phyloP scores from a whole-genome alignment of 768 basidiomycete species.

The Basidioascus undulatus region DNA sequence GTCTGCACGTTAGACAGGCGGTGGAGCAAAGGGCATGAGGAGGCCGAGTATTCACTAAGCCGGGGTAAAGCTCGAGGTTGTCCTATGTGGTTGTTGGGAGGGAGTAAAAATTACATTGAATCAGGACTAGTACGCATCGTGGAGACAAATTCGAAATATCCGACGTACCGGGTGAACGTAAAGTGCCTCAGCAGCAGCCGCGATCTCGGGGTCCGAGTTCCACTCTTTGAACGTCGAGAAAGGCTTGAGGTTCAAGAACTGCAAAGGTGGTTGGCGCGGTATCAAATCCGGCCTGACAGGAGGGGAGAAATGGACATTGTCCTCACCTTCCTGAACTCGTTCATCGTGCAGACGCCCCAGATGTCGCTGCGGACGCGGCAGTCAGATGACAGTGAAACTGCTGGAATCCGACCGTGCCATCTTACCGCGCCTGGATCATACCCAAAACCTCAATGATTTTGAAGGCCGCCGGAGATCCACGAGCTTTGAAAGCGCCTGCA shows the following conservation, averaged over 20 bases:
- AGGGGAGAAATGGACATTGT: not conserved
- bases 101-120: not conserved
- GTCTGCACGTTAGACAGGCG: too few relatives aligned
- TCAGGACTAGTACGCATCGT: not conserved
- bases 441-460: constrained; percentile 39
- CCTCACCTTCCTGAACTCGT: constrained; percentile 27
- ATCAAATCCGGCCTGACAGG: not conserved
- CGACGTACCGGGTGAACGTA: constrained; percentile 33
- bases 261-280: not conserved
- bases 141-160: not conserved
- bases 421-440: constrained; percentile 39
- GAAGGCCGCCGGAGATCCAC: not conserved
- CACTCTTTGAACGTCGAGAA: constrained; percentile 16
- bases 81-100: too few relatives aligned
- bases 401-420: too few relatives aligned
- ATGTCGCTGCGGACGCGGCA: too few relatives aligned
- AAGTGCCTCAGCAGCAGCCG: constrained; percentile 27
- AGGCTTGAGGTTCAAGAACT: constrained; percentile 4
- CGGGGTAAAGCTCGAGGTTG: constrained; percentile 48
- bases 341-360: constrained; percentile 42
- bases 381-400: too few relatives aligned
- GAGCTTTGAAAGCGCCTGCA: constrained; percentile 2
- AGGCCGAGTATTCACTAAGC: not conserved
- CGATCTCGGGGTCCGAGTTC: constrained; percentile 16
- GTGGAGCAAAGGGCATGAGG: too few relatives aligned